Evolutionary conservation across 2,329 filamentous ascomycete genomes (phyloP).

Genomic region (Coniosporium tulheliwenetii): DNA sequence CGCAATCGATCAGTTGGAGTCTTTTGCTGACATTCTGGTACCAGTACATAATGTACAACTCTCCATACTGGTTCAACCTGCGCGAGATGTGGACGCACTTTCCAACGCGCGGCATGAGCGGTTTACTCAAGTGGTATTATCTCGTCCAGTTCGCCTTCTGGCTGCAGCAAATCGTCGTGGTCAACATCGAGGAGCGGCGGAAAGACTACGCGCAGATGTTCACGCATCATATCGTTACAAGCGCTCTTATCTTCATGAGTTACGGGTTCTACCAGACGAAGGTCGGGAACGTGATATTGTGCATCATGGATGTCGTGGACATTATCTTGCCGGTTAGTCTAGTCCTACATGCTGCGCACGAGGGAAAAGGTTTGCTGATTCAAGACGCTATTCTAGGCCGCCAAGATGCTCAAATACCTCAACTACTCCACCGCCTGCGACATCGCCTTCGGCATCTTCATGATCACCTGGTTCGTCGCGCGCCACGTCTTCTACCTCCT

Average conservation of each 20-base stretch:
- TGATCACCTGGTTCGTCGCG: constrained; percentile 67
- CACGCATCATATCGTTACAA: constrained; percentile 83
- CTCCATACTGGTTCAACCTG: constrained; percentile 64
- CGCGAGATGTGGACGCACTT: constrained; percentile 70
- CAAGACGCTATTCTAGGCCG: constrained; percentile 38
- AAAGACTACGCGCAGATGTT: constrained; percentile 98
- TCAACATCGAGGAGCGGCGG: constrained; percentile 84
- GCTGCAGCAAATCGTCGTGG: constrained; percentile 84
- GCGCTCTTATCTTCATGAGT: constrained; percentile 59
- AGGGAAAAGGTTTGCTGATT: neutral
- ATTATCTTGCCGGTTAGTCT: constrained; percentile 63
- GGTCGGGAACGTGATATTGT: constrained; percentile 76
- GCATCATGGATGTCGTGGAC: constrained; percentile 89
- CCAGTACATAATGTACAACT: constrained; percentile 67
- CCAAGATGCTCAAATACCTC: constrained; percentile 88
- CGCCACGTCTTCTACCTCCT: constrained; percentile 69
- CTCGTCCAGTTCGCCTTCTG: constrained; percentile 84
- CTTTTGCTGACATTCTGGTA: constrained; percentile 5
- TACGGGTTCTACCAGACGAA: constrained; percentile 80
- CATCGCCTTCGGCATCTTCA: constrained; percentile 68
- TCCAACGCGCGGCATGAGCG: constrained; percentile 61
- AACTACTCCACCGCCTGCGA: constrained; percentile 66
- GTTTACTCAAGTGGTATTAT: constrained; percentile 75
- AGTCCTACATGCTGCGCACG: too few species aligned
- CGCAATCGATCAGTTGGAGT: neutral